Evolutionary conservation across 495 filamentous ascomycete species (phyloP).

Genomic region (Penicillium soppii): DNA sequence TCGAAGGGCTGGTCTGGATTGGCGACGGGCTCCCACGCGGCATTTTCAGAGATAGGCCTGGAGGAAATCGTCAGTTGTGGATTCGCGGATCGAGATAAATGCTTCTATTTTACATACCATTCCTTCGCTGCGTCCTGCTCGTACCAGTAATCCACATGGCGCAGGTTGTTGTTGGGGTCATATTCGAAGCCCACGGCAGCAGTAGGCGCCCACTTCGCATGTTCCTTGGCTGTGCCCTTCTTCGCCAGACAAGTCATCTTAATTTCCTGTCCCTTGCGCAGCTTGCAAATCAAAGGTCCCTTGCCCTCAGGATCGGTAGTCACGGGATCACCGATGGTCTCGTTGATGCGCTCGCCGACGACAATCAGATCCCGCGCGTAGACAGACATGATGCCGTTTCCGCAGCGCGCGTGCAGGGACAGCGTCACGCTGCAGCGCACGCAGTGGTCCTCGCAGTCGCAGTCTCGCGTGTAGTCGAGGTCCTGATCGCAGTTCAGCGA

Average conservation of each 20-base stretch:
- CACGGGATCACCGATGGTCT: conserved; percentile 81
- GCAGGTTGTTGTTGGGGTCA: conserved; percentile 91
- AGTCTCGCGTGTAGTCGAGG: conserved; percentile 88
- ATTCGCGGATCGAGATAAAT: not conserved
- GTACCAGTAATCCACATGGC: conserved; percentile 90
- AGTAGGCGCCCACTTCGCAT: conserved; percentile 94
- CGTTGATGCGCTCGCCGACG: conserved; percentile 56
- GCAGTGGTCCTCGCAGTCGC: conserved; percentile 92
- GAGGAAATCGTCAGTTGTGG: not conserved
- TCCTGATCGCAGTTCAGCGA: conserved; percentile 78
- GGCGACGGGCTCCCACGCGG: conserved; percentile 76
- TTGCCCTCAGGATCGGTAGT: conserved; percentile 76
- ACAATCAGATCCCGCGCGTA: conserved; percentile 85
- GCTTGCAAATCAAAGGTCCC: conserved; percentile 82
- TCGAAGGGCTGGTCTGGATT: conserved; percentile 83
- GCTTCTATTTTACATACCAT: conserved; percentile 63
- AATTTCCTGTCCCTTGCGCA: conserved; percentile 84
- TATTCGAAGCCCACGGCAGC: conserved; percentile 96
- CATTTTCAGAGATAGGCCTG: conserved; percentile 85
- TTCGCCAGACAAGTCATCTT: conserved; percentile 90
- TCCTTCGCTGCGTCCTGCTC: conserved; percentile 80
- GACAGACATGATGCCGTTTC: conserved; percentile 81
- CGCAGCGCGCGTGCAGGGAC: conserved; percentile 76
- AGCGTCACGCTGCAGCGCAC: conserved; percentile 84
- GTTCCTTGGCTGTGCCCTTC: conserved; percentile 98